Evolutionary conservation across 108 stramenopile genomes (phyloP).

Genomic region (Licmophora abbreviata): DNA sequence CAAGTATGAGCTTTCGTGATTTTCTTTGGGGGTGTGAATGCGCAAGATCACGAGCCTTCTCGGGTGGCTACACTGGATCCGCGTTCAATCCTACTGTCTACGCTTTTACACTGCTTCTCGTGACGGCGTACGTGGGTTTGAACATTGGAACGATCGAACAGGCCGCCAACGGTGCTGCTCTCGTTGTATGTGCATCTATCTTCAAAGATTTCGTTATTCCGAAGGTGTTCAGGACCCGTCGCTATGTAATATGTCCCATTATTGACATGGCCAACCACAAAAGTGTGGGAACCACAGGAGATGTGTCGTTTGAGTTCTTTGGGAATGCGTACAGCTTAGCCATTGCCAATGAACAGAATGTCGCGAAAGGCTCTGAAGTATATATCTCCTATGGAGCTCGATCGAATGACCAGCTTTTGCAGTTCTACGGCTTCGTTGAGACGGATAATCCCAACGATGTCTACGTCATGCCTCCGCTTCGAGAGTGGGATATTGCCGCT

Average conservation of each 20-base stretch:
- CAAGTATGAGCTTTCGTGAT: constrained; percentile 45
- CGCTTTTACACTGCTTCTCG: constrained; percentile 57
- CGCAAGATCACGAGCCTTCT: constrained; percentile 79
- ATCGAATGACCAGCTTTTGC: constrained; percentile 86
- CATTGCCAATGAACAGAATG: constrained; percentile 9
- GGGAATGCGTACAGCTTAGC: constrained; percentile 74
- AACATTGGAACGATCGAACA: constrained; percentile 71
- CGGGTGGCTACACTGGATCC: constrained; percentile 62
- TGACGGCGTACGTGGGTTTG: constrained; percentile 58
- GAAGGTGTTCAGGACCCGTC: constrained; percentile 58
- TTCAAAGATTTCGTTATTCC: constrained; percentile 80
- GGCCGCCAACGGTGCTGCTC: constrained; percentile 82
- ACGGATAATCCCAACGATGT: constrained; percentile 77
- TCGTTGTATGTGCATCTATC: constrained; percentile 69
- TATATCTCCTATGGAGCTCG: constrained; percentile 81
- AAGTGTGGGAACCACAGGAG: constrained; percentile 38
- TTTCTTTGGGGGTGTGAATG: constrained; percentile 82
- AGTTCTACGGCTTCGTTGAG: constrained; percentile 94
- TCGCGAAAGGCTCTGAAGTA: constrained; percentile 35
- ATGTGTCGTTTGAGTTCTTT: constrained; percentile 86
- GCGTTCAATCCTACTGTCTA: constrained; percentile 74
- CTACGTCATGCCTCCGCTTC: constrained; percentile 82
- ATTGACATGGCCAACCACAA: constrained; percentile 88
- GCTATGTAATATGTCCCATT: constrained; percentile 83
- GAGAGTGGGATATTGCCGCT: constrained; percentile 74